Evolutionary conservation across 352 stramenopile species (phyloP).

Genomic region (Phytophthora kernoviae): DNA sequence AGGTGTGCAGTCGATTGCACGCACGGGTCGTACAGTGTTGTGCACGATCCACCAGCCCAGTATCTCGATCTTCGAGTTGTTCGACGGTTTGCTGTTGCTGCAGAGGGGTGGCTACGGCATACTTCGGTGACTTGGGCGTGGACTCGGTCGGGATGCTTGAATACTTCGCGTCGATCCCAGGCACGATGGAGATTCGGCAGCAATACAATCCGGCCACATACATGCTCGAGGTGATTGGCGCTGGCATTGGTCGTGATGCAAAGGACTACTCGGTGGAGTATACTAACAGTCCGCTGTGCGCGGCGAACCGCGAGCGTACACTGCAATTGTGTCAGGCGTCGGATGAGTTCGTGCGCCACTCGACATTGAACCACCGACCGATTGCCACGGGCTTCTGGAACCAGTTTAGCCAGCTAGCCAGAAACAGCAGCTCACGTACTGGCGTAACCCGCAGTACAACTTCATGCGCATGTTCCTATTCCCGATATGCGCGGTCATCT

Average conservation of each 20-base stretch:
- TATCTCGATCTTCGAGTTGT: slow-evolving; percentile 91
- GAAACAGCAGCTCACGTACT: slow-evolving; percentile 58
- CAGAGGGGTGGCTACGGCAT: slow-evolving; percentile 67
- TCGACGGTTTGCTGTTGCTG: slow-evolving; percentile 90
- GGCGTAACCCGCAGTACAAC: slow-evolving; percentile 54
- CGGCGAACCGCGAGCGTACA: slow-evolving; percentile 27
- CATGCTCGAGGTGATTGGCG: slow-evolving; percentile 85
- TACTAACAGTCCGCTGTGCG: slow-evolving; percentile 32
- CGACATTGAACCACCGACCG: slow-evolving; percentile 45
- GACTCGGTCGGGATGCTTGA: slow-evolving; percentile 82
- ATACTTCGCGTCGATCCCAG: slow-evolving; percentile 78
- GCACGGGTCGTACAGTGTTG: slow-evolving; percentile 89
- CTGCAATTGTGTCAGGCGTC: slow-evolving; percentile 17
- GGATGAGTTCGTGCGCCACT: slow-evolving; percentile 41
- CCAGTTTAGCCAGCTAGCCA: slow-evolving; percentile 36
- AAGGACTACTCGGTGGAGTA: slow-evolving; percentile 55
- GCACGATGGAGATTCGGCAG: slow-evolving; percentile 53
- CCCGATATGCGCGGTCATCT: slow-evolving; percentile 49
- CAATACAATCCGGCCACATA: slow-evolving; percentile 90
- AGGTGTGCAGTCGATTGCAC: slow-evolving; percentile 81
- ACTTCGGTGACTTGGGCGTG: slow-evolving; percentile 88
- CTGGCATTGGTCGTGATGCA: slow-evolving; percentile 48
- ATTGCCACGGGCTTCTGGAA: slow-evolving; percentile 51
- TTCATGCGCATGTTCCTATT: slow-evolving; percentile 55
- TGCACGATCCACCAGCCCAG: slow-evolving; percentile 67